Percentiles rank a stretch among this genome's conserved stretches.
These are phyloP conservation scores for Neonectria neomacrospora DNA, from an alignment of 2,329 filamentous ascomycete species.

Conservation along the genomic window DNA sequence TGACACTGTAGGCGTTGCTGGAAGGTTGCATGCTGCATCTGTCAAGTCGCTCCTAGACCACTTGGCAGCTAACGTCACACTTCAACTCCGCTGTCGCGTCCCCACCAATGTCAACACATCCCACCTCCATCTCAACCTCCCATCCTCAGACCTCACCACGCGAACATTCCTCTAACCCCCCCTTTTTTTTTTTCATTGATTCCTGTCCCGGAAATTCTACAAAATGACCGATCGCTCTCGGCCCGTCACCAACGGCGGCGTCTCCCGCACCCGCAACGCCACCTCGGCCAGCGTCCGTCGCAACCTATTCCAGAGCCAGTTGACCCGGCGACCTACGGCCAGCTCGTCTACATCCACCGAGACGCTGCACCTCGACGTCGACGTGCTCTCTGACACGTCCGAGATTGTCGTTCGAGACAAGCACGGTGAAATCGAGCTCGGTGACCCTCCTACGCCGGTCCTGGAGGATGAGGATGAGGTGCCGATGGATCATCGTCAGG, in stretches of 20 bases:
- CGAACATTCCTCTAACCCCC: conserved; percentile 19
- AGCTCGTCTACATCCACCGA: conserved; percentile 54
- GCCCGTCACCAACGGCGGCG: conserved; percentile 34
- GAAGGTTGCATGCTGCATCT: not conserved
- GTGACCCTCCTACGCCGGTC: conserved; percentile 63
- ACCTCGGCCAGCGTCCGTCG: conserved; percentile 42
- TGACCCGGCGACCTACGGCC: conserved; percentile 66
- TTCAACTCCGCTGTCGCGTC: conserved; percentile 18
- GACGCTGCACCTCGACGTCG: conserved; percentile 60
- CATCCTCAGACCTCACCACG: conserved; percentile 9
- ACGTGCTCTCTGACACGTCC: conserved; percentile 56
- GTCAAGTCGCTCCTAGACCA: not conserved
- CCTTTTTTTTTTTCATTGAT: not conserved
- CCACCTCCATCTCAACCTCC: conserved; percentile 22
- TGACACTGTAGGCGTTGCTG: not conserved
- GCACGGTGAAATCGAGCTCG: conserved; percentile 71
- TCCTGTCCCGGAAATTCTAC: not conserved
- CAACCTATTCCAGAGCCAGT: conserved; percentile 70
- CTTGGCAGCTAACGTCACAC: conserved; percentile 9
- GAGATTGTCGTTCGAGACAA: conserved; percentile 73
- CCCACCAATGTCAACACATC: conserved; percentile 42
- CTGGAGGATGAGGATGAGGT: conserved; percentile 66
- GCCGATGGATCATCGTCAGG: conserved; percentile 66
- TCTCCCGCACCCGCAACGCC: conserved; percentile 27
- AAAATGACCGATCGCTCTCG: conserved; percentile 43